Evolutionary conservation across 306 rosid genomes (phyloP).

Genomic region (Acacia crassicarpa): DNA sequence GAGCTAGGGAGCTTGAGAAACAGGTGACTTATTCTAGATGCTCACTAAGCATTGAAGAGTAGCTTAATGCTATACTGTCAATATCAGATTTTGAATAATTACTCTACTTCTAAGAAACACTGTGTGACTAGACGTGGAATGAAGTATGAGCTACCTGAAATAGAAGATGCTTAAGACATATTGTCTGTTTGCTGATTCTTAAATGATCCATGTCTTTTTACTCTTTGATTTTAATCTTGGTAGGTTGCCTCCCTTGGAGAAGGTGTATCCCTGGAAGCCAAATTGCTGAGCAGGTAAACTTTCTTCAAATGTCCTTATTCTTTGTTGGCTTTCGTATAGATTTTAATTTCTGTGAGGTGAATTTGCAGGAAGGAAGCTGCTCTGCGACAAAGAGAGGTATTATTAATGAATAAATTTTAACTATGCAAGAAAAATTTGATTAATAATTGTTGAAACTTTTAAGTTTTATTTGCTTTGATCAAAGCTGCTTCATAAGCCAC

Average conservation of each 20-base stretch:
- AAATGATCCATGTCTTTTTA: slow-evolving; percentile 22
- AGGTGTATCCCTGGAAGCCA: slow-evolving; percentile 96
- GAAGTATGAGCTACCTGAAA: slow-evolving; percentile 1
- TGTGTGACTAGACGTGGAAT: neutral
- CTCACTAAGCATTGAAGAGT: slow-evolving; percentile 10
- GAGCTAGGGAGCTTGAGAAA: slow-evolving; percentile 60
- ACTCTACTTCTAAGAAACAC: neutral
- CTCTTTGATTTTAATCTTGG: slow-evolving; percentile 35
- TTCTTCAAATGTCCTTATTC: slow-evolving; percentile 21
- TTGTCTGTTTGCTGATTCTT: neutral
- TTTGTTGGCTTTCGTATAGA: neutral
- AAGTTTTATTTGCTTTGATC: slow-evolving; percentile 22
- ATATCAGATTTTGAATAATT: slow-evolving; percentile 5
- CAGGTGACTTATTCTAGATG: slow-evolving; percentile 56
- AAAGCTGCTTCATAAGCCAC: slow-evolving; percentile 28
- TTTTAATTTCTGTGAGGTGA: slow-evolving; percentile 39
- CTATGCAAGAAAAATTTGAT: slow-evolving; percentile 19
- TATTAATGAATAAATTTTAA: slow-evolving; percentile 14
- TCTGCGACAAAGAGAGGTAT: slow-evolving; percentile 95
- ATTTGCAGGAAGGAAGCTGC: slow-evolving; percentile 93
- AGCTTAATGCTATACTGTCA: neutral
- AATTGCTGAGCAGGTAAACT: slow-evolving; percentile 78
- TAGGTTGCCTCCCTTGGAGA: slow-evolving; percentile 96
- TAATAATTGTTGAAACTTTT: neutral
- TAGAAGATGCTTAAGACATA: neutral